Evolutionary conservation across 108 stramenopile species (phyloP), one percentile per base, ranked within the genome.

Genomic region (Cyclotella distinguenda): DNA sequence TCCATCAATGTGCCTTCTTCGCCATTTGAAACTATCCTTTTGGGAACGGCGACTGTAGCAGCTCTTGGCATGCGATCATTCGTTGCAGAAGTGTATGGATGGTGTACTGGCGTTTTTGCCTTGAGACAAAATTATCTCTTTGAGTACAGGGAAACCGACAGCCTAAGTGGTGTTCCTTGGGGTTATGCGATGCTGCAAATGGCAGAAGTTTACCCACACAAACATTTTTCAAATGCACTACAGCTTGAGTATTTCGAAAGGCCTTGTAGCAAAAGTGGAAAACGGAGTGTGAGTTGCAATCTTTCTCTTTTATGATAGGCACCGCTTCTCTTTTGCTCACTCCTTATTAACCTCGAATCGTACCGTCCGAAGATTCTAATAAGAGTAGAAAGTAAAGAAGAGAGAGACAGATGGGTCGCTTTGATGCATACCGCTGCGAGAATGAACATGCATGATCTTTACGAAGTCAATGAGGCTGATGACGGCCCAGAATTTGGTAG

Each of bases 41-140:
- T 91, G 43, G 90, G 90, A 11, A 63, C 83, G 44, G 85, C 84
- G 8, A 71, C 82, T 3, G 74, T 88, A 22, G 74, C 84, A 30
- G 77, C 81, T 25, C 58, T 86, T 26, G 85, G 74, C 18, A 56
- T 63, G 47, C 69, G 57, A 31, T 77, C 64, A 0, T 71, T 67
- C 40, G 42, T 72, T 44, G 66, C 69, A 30, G 82, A 79, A 62
- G 46, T 61, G 6, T 66, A 79, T 60, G 72, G 78, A 16, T 92
- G 87, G 87, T 83, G 83, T 25, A 72, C 75, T 7, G 85, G 84
- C 22, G 30, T 62, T 4, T 67, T 93, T 28, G 78, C 85, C 9
- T 50, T 93, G 46, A 71, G 84, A 16, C 86, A 93, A 42, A 93
- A 93, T 56, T 88, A 87, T 64, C 77, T 93, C 15, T 70, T 93